Evolutionary conservation across 768 basidiomycete species (phyloP).

Genomic region (Lactifluus echinatus): DNA sequence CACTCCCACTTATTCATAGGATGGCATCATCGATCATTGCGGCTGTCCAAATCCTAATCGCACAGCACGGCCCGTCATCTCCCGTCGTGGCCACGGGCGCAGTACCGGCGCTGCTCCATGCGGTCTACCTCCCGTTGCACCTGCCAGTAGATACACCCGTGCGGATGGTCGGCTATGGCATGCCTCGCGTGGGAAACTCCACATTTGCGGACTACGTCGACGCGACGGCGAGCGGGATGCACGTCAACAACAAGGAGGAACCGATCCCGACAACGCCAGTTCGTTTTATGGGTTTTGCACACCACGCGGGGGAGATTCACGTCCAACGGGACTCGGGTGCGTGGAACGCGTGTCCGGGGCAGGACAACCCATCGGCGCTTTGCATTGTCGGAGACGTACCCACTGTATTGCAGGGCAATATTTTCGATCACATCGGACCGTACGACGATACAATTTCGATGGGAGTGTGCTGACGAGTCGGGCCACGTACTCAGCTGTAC

Average conservation of each 20-base stretch:
- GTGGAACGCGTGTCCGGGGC: slow-evolving; percentile 7
- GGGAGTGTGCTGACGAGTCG: slow-evolving; percentile 1
- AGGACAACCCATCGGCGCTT: slow-evolving; percentile 11
- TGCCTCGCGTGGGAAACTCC: too few species aligned
- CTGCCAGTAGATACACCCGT: slow-evolving; percentile 28
- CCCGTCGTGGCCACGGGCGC: too few species aligned
- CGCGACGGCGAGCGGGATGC: slow-evolving; percentile 7
- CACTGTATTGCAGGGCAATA: background rate
- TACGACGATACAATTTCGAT: slow-evolving; percentile 13
- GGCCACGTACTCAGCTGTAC: too few species aligned
- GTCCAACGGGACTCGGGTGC: background rate
- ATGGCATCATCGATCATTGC: too few species aligned
- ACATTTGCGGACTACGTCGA: slow-evolving; percentile 33
- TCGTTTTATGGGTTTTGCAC: slow-evolving; percentile 11
- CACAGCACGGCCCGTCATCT: too few species aligned
- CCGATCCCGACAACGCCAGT: slow-evolving; percentile 19
- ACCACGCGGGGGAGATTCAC: slow-evolving; percentile 21
- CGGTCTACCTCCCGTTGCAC: slow-evolving; percentile 21
- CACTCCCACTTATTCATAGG: too few species aligned
- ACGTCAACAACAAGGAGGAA: slow-evolving; percentile 20
- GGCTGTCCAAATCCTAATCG: too few species aligned
- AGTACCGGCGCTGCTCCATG: too few species aligned
- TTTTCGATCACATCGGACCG: slow-evolving; percentile 11
- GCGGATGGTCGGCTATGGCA: slow-evolving; percentile 40
- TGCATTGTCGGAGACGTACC: slow-evolving; percentile 13